Conservation (phyloP, 192 early-diverging fungal species). For the Podila verticillata region DNA sequence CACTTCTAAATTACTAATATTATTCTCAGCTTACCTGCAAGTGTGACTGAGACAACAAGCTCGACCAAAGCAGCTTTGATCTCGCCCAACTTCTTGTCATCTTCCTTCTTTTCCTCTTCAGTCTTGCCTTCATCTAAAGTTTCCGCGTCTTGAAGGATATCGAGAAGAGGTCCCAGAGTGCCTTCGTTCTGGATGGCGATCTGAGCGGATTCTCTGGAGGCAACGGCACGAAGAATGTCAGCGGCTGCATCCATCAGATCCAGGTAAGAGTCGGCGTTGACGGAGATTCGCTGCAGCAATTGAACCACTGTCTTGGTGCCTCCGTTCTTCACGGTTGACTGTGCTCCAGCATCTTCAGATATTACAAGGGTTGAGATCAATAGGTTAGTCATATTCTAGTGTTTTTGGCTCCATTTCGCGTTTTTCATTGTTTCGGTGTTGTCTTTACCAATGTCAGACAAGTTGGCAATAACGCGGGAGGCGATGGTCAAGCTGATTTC, state of each 20-base stretch:
- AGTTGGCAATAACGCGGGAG: conserved; percentile 30
- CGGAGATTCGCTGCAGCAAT: conserved; percentile 14
- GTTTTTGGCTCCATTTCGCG: too few species aligned
- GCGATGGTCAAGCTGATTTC: conserved; percentile 41
- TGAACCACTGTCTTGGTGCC: conserved; percentile 20
- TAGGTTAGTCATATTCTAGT: background rate
- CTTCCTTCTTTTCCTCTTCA: conserved; percentile 55
- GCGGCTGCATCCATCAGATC: conserved; percentile 30
- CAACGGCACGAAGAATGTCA: conserved; percentile 27
- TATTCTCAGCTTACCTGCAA: conserved; percentile 52
- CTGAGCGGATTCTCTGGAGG: conserved; percentile 53
- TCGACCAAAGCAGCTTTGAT: conserved; percentile 56
- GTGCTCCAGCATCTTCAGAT: conserved; percentile 24
- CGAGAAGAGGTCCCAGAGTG: conserved; percentile 45
- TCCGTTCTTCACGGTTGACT: conserved; percentile 32
- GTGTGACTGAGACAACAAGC: conserved; percentile 55
- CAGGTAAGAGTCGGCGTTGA: conserved; percentile 26
- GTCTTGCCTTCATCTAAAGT: conserved; percentile 48
- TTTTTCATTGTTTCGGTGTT: background rate
- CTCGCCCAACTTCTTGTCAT: conserved; percentile 58
- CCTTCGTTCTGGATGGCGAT: conserved; percentile 43
- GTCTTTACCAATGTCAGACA: conserved; percentile 38
- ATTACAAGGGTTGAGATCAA: background rate
- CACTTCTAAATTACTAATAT: too few species aligned
- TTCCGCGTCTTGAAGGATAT: conserved; percentile 54